Conservation (phyloP, 2,329 filamentous ascomycete species). For the Cordyceps cicadae region DNA sequence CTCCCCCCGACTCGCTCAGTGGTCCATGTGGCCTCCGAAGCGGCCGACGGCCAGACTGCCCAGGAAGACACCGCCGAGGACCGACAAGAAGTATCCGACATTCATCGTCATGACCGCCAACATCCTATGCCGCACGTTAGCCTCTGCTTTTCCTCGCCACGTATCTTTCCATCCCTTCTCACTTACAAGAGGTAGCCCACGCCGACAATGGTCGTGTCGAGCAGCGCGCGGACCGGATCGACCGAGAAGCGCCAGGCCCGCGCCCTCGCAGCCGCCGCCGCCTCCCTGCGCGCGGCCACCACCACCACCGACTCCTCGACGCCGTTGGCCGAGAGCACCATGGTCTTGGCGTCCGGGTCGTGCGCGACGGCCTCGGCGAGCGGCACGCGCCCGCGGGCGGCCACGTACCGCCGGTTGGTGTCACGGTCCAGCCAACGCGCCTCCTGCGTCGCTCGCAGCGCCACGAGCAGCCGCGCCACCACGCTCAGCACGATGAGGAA, state of each 20-base stretch:
- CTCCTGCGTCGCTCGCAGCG: slow-evolving; percentile 58
- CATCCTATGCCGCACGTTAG: slow-evolving; percentile 55
- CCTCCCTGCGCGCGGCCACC: slow-evolving; percentile 54
- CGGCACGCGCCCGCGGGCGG: slow-evolving; percentile 56
- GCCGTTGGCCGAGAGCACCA: slow-evolving; percentile 64
- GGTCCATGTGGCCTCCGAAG: slow-evolving; percentile 46
- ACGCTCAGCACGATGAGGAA: slow-evolving; percentile 74
- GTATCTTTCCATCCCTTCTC: too few relatives aligned
- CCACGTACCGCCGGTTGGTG: slow-evolving; percentile 66
- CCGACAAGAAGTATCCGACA: slow-evolving; percentile 73
- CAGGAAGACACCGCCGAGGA: slow-evolving; percentile 74
- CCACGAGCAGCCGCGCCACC: slow-evolving; percentile 61
- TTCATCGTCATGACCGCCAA: slow-evolving; percentile 87
- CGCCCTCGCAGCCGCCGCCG: slow-evolving; percentile 34
- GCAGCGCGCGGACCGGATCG: slow-evolving; percentile 62
- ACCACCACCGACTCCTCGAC: slow-evolving; percentile 74
- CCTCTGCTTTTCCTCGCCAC: neutral
- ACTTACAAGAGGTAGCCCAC: slow-evolving; percentile 82
- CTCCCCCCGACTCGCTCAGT: slow-evolving; percentile 19
- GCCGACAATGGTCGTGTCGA: slow-evolving; percentile 66
- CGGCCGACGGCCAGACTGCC: slow-evolving; percentile 76
- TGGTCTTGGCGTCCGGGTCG: slow-evolving; percentile 55
- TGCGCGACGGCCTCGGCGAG: slow-evolving; percentile 51
- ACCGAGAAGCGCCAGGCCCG: slow-evolving; percentile 76
- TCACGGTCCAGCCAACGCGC: slow-evolving; percentile 61